Percentiles rank a stretch among this genome's conserved stretches.
Conservation (phyloP, 305 asterid species). For the Nicotiana rustica region DNA sequence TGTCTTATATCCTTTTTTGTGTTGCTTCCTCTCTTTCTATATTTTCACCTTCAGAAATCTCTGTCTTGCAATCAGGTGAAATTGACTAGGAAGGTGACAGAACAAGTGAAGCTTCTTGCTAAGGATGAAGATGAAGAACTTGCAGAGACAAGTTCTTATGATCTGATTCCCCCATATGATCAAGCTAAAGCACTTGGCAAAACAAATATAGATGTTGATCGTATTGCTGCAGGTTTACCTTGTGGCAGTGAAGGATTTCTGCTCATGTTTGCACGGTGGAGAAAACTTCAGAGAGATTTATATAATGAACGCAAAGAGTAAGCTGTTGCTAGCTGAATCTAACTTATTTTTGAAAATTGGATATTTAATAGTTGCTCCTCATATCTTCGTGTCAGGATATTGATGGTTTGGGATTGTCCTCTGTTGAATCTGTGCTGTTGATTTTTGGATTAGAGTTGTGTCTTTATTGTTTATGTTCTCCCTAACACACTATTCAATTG, state of each 20-base stretch:
- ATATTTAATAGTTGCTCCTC: conserved; percentile 1
- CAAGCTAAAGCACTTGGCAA: conserved; percentile 93
- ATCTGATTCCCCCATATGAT: conserved; percentile 77
- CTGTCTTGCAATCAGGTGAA: conserved; percentile 52
- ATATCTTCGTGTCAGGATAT: conserved; percentile 8
- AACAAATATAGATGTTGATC: conserved; percentile 84
- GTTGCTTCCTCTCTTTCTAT: background rate
- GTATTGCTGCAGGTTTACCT: conserved; percentile 89
- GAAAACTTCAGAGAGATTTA: conserved; percentile 78
- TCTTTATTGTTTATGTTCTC: conserved; percentile 28
- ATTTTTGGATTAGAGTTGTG: background rate
- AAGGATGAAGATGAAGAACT: conserved; percentile 81
- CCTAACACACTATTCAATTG: conserved; percentile 40
- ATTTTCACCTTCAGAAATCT: background rate
- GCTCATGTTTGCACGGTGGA: conserved; percentile 93
- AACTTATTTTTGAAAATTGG: conserved; percentile 26
- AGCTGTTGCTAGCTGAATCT: conserved; percentile 34
- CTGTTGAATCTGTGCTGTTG: conserved; percentile 19
- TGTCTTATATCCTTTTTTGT: background rate
- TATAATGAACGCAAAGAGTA: conserved; percentile 85
- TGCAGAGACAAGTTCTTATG: conserved; percentile 59
- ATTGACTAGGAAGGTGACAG: conserved; percentile 75
- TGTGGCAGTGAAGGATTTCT: conserved; percentile 90
- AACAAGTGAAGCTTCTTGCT: conserved; percentile 73
- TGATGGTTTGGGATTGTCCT: conserved; percentile 13